phyloP scores from a whole-genome alignment of 2,329 filamentous ascomycete genomes.

The Zymoseptoria crescenta region DNA sequence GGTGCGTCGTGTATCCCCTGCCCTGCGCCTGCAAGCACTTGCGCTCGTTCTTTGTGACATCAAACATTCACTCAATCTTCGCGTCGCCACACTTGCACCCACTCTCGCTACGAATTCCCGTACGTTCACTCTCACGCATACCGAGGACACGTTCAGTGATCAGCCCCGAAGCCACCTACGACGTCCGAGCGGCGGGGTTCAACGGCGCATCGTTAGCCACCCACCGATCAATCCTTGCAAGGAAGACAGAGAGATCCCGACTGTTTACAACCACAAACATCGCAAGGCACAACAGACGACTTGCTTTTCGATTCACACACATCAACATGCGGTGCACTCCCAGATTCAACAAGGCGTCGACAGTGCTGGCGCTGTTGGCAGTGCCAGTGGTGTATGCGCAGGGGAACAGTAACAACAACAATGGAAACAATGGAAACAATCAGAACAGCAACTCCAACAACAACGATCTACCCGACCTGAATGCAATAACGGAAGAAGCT shows the following conservation, averaged over 20 bases:
- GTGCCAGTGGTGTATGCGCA: slow-evolving; percentile 20
- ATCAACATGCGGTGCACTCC: not conserved
- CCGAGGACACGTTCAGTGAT: not conserved
- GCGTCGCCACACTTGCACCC: not conserved
- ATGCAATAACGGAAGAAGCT: slow-evolving; percentile 17
- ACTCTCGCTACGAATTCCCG: not conserved
- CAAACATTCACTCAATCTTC: not conserved
- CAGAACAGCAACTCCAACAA: not conserved
- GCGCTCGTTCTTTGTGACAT: not conserved
- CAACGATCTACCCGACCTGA: slow-evolving; percentile 22
- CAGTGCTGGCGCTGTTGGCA: slow-evolving; percentile 18
- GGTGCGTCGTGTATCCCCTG: not conserved
- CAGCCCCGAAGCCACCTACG: not conserved
- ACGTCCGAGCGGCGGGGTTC: not conserved
- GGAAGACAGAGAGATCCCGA: not conserved
- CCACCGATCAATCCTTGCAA: not conserved
- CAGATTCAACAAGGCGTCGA: not conserved
- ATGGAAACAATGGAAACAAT: not conserved
- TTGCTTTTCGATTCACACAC: not conserved
- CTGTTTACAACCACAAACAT: not conserved
- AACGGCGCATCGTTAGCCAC: not conserved
- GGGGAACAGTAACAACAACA: slow-evolving; percentile 1
- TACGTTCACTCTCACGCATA: not conserved
- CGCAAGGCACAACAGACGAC: not conserved
- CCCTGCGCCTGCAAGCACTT: not conserved